A percentile compares a stretch with the other conserved stretches of the same genome.
phyloP scores from a whole-genome alignment of 306 rosid species.

The Citrullus amarus region DNA sequence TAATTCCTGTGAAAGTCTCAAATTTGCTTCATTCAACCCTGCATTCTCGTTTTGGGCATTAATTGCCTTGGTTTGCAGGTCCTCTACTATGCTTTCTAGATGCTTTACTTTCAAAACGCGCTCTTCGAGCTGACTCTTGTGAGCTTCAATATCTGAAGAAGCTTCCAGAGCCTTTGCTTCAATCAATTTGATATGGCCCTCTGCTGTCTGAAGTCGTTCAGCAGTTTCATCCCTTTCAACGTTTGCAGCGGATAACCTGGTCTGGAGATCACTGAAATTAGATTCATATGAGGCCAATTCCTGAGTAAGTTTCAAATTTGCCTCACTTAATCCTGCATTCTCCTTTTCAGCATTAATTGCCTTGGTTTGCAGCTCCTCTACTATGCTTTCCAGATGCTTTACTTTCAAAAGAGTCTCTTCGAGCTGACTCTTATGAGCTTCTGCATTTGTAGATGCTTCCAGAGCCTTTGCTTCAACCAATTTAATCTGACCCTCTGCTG shows the following conservation, averaged over 20 bases:
- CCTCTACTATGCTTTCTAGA: conserved; percentile 49
- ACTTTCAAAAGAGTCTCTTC: conserved; percentile 51
- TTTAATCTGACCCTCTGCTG: conserved; percentile 40
- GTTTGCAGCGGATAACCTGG: conserved; percentile 30
- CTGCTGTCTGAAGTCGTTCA: conserved; percentile 35
- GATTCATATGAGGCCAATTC: conserved; percentile 47
- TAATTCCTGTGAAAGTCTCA: conserved; percentile 48
- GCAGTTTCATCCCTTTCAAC: conserved; percentile 45
- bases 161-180: conserved; percentile 45
- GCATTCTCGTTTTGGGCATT: conserved; percentile 48
- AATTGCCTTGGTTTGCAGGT: conserved; percentile 40
- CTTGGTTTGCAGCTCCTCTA: conserved; percentile 56
- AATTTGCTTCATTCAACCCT: conserved; percentile 40
- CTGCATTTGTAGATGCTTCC: conserved; percentile 32
- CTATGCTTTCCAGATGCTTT: conserved; percentile 39
- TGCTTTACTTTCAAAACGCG: conserved; percentile 41
- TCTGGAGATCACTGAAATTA: conserved; percentile 42
- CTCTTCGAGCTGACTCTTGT: conserved; percentile 42
- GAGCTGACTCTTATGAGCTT: conserved; percentile 34
- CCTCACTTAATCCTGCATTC: conserved; percentile 36
- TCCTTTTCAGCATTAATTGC: conserved; percentile 42
- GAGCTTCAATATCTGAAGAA: conserved; percentile 25
- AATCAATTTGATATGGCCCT: conserved; percentile 34
- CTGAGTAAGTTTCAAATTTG: conserved; percentile 48
- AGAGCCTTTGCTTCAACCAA: conserved; percentile 33